phyloP scores from a whole-genome alignment of 2,329 filamentous ascomycete genomes.

The Aspergillus versicolor region DNA sequence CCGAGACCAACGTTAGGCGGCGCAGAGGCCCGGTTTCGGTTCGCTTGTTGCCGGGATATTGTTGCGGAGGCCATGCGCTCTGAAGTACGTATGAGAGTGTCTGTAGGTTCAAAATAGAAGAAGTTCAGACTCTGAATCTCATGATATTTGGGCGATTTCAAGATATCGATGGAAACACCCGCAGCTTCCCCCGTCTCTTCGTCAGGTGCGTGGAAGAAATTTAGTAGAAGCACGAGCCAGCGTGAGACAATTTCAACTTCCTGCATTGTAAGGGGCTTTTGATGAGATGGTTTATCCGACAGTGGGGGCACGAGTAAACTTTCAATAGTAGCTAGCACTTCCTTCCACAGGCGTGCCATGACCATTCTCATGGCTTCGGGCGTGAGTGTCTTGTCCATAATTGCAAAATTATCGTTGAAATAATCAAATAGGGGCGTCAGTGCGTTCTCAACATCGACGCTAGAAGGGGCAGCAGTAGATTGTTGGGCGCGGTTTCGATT shows the following conservation, averaged over 20 bases:
- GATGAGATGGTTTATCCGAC: conserved; percentile 87
- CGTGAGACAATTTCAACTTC: conserved; percentile 94
- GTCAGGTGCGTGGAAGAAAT: conserved; percentile 92
- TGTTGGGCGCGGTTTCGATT: conserved; percentile 52
- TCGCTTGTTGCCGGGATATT: conserved; percentile 70
- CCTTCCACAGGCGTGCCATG: conserved; percentile 98
- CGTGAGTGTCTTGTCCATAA: conserved; percentile 96
- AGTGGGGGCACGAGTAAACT: conserved; percentile 85
- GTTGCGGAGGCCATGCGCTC: conserved; percentile 93
- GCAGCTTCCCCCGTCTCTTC: conserved; percentile 79
- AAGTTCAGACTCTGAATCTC: conserved; percentile 95
- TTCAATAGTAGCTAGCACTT: conserved; percentile 90
- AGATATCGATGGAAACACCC: conserved; percentile 83
- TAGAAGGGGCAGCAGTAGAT: conserved; percentile 59
- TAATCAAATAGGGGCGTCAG: conserved; percentile 85
- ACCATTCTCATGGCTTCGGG: conserved; percentile 97
- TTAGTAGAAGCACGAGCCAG: conserved; percentile 87
- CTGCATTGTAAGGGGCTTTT: conserved; percentile 77
- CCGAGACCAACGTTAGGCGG: conserved; percentile 53
- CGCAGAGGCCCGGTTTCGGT: conserved; percentile 67
- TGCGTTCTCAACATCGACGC: conserved; percentile 74
- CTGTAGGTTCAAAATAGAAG: conserved; percentile 94
- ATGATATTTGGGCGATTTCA: conserved; percentile 98
- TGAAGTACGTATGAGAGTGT: conserved; percentile 89
- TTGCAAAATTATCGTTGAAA: conserved; percentile 97